These are phyloP conservation scores for Talaromyces sp. DNA, from an alignment of 2,329 filamentous ascomycete genomes.

Conservation along the genomic window DNA sequence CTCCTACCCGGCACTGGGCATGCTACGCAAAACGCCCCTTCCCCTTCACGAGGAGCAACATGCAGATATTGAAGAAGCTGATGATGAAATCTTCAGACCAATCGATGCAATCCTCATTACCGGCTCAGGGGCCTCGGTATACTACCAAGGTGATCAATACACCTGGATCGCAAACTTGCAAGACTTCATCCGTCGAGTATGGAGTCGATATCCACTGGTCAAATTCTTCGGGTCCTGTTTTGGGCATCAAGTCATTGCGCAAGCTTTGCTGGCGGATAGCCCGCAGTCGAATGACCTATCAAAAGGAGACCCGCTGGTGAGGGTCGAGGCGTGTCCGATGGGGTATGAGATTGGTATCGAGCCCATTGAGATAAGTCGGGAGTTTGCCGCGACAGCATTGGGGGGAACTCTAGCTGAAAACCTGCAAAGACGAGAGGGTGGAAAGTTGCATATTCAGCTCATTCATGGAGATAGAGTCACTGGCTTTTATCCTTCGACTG, in stretches of 20 bases:
- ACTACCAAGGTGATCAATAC: slow-evolving; percentile 23
- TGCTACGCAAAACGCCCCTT: slow-evolving; percentile 21
- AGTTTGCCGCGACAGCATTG: slow-evolving; percentile 21
- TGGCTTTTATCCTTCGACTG: slow-evolving; percentile 14
- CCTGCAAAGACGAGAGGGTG: neutral
- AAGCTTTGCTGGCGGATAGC: slow-evolving; percentile 24
- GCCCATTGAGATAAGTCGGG: slow-evolving; percentile 23
- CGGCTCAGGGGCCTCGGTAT: slow-evolving; percentile 28
- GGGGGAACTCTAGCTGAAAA: slow-evolving; percentile 12
- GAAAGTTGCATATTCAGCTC: slow-evolving; percentile 30
- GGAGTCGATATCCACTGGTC: slow-evolving; percentile 27
- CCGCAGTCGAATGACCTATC: neutral
- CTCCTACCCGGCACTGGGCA: slow-evolving; percentile 26
- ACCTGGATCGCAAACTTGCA: slow-evolving; percentile 31
- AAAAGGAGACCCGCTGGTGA: neutral
- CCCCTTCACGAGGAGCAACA: neutral
- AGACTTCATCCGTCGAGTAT: slow-evolving; percentile 28
- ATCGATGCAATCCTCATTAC: slow-evolving; percentile 35
- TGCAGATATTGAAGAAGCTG: neutral
- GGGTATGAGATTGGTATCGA: slow-evolving; percentile 34
- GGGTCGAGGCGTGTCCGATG: slow-evolving; percentile 22
- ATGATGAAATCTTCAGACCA: slow-evolving; percentile 11
- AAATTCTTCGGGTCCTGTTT: slow-evolving; percentile 35
- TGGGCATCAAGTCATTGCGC: slow-evolving; percentile 33
- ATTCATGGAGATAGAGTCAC: slow-evolving; percentile 34